phyloP scores from a whole-genome alignment of 345 rosid species.

The Populus simonii region DNA sequence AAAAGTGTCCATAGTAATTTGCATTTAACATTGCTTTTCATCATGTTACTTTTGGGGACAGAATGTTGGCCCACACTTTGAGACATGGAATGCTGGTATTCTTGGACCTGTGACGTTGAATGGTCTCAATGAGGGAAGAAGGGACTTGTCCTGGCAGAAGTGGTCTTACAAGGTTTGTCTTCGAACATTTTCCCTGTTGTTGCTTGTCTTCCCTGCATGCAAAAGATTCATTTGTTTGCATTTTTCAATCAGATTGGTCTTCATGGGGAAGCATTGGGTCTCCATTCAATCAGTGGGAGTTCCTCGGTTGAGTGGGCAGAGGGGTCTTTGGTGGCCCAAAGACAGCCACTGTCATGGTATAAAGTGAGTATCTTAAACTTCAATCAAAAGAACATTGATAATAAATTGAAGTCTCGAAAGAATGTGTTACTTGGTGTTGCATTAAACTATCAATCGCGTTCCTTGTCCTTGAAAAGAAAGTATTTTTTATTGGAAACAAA shows the following conservation, averaged over 20 bases:
- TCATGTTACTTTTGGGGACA: constrained; percentile 30
- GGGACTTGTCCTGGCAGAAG: constrained; percentile 94
- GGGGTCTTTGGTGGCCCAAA: constrained; percentile 70
- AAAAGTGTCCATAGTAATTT: background rate
- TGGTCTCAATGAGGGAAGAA: constrained; percentile 74
- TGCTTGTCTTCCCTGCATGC: background rate
- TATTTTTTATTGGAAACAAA: too few species aligned
- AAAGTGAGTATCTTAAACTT: constrained; percentile 47
- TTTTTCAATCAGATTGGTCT: constrained; percentile 67
- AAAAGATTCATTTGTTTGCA: constrained; percentile 3
- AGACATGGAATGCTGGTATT: constrained; percentile 95
- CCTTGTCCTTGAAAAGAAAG: background rate
- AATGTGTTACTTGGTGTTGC: background rate
- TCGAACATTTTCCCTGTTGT: background rate
- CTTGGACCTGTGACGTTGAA: constrained; percentile 83
- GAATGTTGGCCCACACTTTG: constrained; percentile 98
- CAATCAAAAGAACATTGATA: background rate
- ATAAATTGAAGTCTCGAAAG: background rate
- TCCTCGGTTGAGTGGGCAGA: constrained; percentile 87
- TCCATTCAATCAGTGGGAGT: constrained; percentile 85
- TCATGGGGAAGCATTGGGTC: constrained; percentile 83
- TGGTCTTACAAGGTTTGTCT: constrained; percentile 88
- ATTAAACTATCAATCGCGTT: background rate
- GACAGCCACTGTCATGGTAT: constrained; percentile 92
- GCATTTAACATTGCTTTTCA: background rate